Evolutionary conservation across 257 asterid genomes (phyloP), one percentile per base, ranked within the genome.

Genomic region (Craterostigma plantagineum): DNA sequence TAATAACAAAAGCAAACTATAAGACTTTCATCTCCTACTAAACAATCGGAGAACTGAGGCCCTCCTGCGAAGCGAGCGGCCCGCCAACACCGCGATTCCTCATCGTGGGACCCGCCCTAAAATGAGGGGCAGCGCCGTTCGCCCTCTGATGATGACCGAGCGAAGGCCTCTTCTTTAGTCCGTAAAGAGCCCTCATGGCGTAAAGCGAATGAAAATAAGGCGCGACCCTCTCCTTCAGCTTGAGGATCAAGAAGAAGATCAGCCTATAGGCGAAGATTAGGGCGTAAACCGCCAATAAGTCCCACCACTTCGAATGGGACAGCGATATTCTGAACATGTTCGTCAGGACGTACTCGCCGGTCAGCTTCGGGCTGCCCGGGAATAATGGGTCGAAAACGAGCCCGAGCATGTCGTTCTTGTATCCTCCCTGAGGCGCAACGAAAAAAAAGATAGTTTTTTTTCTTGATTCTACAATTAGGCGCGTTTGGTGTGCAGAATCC

Each of bases 261-360:
- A 68, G 8, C 48, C 93, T 53, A 55, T 80, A 76, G 33, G 48
- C 49, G 23, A 77, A 27, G 18, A 73, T 60, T 15, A 80, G 81
- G 14, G 46, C 61, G 38, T 53, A 74, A 3, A 80, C 35, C 0
- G 77, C 93, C 0, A 62, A 49, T 8, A 80, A 60, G 55, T 80
- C 93, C 91, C 74, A 80, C 93, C 93, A 80, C 50, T 80, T 80
- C 11, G 91, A 80, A 48, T 76, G 82, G 56, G 55, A 72, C 44
- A 70, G 15, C 0, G 79, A 38, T 47, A 80, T 47, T 18, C 73
- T 53, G 14, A 71, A 71, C 70, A 76, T 66, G 36, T 62, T 52
- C 11, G 7, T 52, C 23, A 80, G 14, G 11, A 76, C 66, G 40
- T 73, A 57, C 30, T 58, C 85, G 12, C 93, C 93, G 3, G 35